Evolutionary conservation across 2,329 filamentous ascomycete genomes (phyloP).

Genomic region (Fusarium luffae): DNA sequence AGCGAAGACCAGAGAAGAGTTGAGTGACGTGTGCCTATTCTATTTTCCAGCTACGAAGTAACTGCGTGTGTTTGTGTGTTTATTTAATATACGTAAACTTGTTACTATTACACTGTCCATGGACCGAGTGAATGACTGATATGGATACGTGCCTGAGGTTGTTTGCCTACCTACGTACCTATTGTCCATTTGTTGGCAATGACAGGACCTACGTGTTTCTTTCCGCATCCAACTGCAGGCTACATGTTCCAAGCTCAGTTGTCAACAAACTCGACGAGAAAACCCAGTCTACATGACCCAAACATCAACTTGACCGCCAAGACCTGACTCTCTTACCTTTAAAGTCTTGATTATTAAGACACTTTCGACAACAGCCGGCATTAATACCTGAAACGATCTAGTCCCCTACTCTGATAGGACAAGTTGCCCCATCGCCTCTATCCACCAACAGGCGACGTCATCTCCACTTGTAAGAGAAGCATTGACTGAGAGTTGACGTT

Average conservation of each 20-base stretch:
- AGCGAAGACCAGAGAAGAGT: slow-evolving; percentile 13
- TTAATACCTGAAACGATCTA: slow-evolving; percentile 31
- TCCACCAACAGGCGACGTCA: slow-evolving; percentile 33
- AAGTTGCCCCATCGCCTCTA: slow-evolving; percentile 10
- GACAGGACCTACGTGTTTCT: not conserved
- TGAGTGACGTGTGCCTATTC: slow-evolving; percentile 16
- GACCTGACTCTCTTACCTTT: not conserved
- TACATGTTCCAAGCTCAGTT: not conserved
- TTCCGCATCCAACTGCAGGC: not conserved
- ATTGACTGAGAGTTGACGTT: slow-evolving; percentile 22
- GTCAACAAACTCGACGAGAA: not conserved
- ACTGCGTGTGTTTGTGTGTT: slow-evolving; percentile 6
- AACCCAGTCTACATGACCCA: not conserved
- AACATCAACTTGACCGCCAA: not conserved
- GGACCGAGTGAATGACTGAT: not conserved
- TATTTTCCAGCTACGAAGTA: slow-evolving; percentile 11
- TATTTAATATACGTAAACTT: slow-evolving; percentile 25
- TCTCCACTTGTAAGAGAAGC: slow-evolving; percentile 33
- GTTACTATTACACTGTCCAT: not conserved
- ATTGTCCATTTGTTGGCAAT: not conserved
- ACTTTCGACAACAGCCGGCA: not conserved
- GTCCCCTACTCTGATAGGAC: slow-evolving; percentile 26
- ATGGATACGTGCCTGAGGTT: not conserved
- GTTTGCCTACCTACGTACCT: not conserved
- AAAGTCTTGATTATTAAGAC: slow-evolving; percentile 31